These are phyloP conservation scores for Kitagawia praeruptora DNA, from an alignment of 129 eudicot genomes.

Conservation along the genomic window DNA sequence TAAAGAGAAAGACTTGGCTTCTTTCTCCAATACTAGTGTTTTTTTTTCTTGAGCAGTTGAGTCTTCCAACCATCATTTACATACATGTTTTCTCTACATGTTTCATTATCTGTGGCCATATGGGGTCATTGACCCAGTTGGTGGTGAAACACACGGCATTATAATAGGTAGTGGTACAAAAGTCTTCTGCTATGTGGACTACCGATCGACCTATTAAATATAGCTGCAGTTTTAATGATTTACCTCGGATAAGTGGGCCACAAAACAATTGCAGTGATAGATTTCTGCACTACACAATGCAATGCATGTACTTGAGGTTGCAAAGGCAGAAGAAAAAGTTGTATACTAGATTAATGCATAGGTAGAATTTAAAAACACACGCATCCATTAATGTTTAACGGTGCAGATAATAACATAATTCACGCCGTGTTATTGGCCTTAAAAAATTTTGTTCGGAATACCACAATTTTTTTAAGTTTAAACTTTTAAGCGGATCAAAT, in stretches of 20 bases:
- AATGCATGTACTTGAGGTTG: background rate
- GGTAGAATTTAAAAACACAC: background rate
- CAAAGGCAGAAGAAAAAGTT: background rate
- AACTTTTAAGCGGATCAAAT: no score
- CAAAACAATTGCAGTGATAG: background rate
- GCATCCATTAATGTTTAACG: no score
- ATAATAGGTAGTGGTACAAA: background rate
- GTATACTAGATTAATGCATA: background rate
- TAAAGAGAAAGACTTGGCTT: background rate
- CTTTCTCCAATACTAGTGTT: background rate
- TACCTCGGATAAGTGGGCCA: background rate
- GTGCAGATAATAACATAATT: no score
- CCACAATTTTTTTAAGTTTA: no score
- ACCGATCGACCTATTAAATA: background rate
- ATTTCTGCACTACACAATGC: background rate
- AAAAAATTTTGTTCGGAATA: no score
- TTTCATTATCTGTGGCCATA: background rate
- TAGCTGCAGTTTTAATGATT: background rate
- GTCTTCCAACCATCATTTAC: background rate
- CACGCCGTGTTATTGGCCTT: no score
- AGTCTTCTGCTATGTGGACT: background rate
- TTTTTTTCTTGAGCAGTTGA: slow-evolving; percentile 2
- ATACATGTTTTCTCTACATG: background rate
- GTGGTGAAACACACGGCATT: no score
- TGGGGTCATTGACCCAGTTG: background rate